Conservation (phyloP, 148 eudicot genomes). For the Dianthus caryophyllus region DNA sequence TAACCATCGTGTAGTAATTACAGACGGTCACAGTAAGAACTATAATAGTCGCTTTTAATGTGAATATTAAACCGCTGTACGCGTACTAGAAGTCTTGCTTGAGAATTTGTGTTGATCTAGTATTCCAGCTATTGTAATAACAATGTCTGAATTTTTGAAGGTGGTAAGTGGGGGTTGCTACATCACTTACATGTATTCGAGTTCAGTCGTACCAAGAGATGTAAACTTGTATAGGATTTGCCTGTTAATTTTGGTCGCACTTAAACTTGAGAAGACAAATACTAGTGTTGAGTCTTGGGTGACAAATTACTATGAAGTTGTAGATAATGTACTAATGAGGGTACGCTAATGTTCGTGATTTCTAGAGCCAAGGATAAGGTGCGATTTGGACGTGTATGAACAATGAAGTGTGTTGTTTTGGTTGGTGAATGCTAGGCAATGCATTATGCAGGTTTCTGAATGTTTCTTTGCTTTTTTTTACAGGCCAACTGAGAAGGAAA, state of each 20-base stretch:
- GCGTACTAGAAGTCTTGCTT: no score
- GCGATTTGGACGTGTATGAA: neutral
- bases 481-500: conserved; percentile 39
- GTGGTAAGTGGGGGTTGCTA: neutral
- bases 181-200: neutral
- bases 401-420: neutral
- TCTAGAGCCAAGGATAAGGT: neutral
- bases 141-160: neutral
- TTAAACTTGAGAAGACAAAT: no score
- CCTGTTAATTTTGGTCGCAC: neutral
- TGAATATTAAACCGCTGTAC: no score
- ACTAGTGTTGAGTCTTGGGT: neutral
- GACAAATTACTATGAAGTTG: neutral
- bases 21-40: no score
- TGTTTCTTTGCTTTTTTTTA: neutral
- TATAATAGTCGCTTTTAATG: no score
- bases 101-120: neutral
- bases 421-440: neutral
- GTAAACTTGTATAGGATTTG: neutral
- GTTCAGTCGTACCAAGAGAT: neutral
- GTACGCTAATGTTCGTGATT: neutral
- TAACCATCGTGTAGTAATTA: no score
- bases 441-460: neutral
- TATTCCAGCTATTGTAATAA: neutral
- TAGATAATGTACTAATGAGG: neutral